A percentile compares a stretch with the other conserved stretches of the same genome.
These are phyloP conservation scores for Chaetomium sp. DNA, from an alignment of 2,329 filamentous ascomycete species.

Conservation along the genomic window DNA sequence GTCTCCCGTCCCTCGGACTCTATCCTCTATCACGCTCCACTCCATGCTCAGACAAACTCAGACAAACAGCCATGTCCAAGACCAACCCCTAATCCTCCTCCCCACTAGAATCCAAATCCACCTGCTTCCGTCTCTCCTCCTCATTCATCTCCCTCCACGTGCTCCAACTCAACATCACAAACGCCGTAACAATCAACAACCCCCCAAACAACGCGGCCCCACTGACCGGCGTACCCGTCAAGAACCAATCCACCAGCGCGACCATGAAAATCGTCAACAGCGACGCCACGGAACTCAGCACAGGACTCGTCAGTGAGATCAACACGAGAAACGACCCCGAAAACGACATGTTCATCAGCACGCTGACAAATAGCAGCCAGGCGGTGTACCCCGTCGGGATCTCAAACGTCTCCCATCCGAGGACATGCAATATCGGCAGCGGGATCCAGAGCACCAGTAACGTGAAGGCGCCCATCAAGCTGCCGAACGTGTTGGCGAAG, in stretches of 20 bases:
- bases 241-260: conserved; percentile 80
- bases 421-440: conserved; percentile 71
- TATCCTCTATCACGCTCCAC: too few species aligned
- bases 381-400: conserved; percentile 72
- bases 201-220: conserved; percentile 75
- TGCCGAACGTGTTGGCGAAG: conserved; percentile 90
- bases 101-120: conserved; percentile 23
- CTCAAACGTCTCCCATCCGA: conserved; percentile 75
- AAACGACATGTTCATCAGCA: conserved; percentile 84
- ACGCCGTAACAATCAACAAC: conserved; percentile 78
- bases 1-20: too few species aligned
- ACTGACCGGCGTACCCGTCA: conserved; percentile 71
- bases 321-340: conserved; percentile 89
- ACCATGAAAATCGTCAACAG: conserved; percentile 96
- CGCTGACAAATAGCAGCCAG: conserved; percentile 71
- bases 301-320: conserved; percentile 86
- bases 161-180: conserved; percentile 80
- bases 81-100: conserved; percentile 11
- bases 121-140: conserved; percentile 59
- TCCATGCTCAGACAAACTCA: too few species aligned
- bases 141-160: conserved; percentile 92
- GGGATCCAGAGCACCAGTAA: conserved; percentile 86
- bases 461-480: conserved; percentile 80
- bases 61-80: not conserved
- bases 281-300: conserved; percentile 85